Evolutionary conservation across 129 eudicot species (phyloP).

Genomic region (Centella asiatica): DNA sequence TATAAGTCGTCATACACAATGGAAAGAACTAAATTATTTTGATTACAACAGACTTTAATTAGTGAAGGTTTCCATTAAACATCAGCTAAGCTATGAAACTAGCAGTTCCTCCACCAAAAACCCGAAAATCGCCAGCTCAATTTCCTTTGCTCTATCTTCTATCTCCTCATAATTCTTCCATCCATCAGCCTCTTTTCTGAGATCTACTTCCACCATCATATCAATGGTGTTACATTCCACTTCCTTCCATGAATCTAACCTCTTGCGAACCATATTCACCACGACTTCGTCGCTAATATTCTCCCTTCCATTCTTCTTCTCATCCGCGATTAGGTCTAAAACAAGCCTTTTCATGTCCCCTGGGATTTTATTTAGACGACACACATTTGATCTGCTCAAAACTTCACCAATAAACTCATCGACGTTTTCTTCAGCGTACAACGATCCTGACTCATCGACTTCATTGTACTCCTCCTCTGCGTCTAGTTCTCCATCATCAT

Average conservation of each 20-base stretch:
- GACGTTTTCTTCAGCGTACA: slow-evolving; percentile 1
- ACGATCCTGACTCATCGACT: slow-evolving; percentile 10
- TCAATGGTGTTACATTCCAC: slow-evolving; percentile 74
- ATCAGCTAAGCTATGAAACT: neutral
- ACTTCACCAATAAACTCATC: slow-evolving; percentile 27
- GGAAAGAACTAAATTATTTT: slow-evolving; percentile 4
- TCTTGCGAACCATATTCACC: slow-evolving; percentile 52
- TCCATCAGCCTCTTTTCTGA: slow-evolving; percentile 29
- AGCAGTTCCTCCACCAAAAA: slow-evolving; percentile 58
- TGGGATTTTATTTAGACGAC: slow-evolving; percentile 25
- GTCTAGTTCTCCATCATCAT: slow-evolving; percentile 17
- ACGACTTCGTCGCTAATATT: slow-evolving; percentile 16
- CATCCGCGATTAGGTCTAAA: slow-evolving; percentile 53
- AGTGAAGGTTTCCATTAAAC: neutral
- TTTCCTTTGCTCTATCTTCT: slow-evolving; percentile 34
- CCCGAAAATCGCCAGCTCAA: slow-evolving; percentile 46
- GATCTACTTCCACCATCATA: slow-evolving; percentile 81
- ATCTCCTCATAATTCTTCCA: slow-evolving; percentile 45
- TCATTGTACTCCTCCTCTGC: slow-evolving; percentile 13
- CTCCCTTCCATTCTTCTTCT: slow-evolving; percentile 25
- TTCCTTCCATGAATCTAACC: slow-evolving; percentile 66
- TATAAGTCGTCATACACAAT: neutral
- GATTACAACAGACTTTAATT: neutral
- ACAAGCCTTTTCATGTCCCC: slow-evolving; percentile 63
- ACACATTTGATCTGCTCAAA: slow-evolving; percentile 21